These are phyloP conservation scores for Botryotinia calthae DNA, from an alignment of 2,329 filamentous ascomycete genomes.

Conservation along the genomic window DNA sequence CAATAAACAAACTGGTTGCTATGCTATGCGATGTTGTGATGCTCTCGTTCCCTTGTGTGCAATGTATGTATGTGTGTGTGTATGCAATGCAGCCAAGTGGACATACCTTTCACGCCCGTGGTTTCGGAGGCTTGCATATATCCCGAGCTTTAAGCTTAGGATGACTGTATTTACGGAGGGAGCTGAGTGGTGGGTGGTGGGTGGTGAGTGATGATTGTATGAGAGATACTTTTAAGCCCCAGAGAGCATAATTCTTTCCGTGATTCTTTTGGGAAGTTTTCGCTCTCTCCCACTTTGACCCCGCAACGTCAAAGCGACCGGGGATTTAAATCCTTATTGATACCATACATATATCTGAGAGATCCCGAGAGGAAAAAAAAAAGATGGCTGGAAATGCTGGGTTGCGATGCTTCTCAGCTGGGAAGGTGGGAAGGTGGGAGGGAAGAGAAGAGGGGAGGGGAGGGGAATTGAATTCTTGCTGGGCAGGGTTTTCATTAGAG, in stretches of 20 bases:
- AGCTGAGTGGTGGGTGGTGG: neutral
- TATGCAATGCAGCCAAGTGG: neutral
- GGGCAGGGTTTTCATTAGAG: neutral
- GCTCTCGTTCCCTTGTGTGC: neutral
- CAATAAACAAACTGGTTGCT: constrained; percentile 12
- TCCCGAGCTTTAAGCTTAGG: neutral
- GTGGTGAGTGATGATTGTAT: neutral
- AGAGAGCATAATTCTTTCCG: neutral
- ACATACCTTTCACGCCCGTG: neutral
- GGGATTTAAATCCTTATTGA: neutral
- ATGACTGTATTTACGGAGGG: neutral
- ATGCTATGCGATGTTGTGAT: neutral
- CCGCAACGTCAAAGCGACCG: constrained; percentile 1
- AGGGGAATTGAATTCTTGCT: neutral
- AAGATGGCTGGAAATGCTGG: constrained; percentile 16
- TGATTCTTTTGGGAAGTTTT: neutral
- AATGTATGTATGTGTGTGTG: neutral
- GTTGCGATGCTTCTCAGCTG: neutral
- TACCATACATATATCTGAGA: neutral
- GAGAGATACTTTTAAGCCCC: neutral
- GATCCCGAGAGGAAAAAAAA: neutral
- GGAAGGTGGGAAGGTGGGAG: constrained; percentile 10
- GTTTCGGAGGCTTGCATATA: constrained; percentile 10
- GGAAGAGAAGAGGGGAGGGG: no score
- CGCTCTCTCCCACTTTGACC: neutral